A percentile compares a stretch with the other conserved stretches of the same genome.
These are phyloP conservation scores for Exophiala dermatitidis DNA, from an alignment of 2,329 filamentous ascomycete genomes.

Conservation along the genomic window DNA sequence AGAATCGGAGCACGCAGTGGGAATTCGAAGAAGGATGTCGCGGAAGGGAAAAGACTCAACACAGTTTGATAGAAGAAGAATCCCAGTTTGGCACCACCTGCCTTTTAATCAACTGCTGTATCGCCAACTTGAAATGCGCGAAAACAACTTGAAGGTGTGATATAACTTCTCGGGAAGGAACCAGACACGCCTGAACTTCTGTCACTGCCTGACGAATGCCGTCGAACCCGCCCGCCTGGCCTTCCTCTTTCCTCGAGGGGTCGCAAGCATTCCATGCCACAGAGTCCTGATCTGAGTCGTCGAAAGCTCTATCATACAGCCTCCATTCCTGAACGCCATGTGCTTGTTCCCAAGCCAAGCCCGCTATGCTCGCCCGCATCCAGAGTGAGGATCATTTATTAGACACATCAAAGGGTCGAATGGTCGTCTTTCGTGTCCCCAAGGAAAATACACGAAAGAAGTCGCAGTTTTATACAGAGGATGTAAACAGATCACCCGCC, in stretches of 20 bases:
- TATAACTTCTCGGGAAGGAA: too few relatives aligned
- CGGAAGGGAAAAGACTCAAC: too few relatives aligned
- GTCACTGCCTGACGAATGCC: too few relatives aligned
- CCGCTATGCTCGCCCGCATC: conserved; percentile 22
- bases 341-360: conserved; percentile 7
- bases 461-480: conserved; percentile 17
- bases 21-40: too few relatives aligned
- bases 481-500: not conserved
- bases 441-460: conserved; percentile 2
- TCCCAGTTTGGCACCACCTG: too few relatives aligned
- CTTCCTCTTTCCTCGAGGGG: not conserved
- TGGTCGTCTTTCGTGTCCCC: conserved; percentile 1
- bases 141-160: too few relatives aligned
- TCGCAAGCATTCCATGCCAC: not conserved
- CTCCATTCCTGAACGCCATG: conserved; percentile 11
- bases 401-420: conserved; percentile 11
- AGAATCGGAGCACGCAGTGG: too few relatives aligned
- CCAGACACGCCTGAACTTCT: too few relatives aligned
- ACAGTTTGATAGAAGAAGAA: too few relatives aligned
- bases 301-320: conserved; percentile 14
- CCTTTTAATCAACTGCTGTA: too few relatives aligned
- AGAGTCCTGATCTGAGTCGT: not conserved
- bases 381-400: conserved; percentile 20
- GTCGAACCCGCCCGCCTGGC: not conserved
- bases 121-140: too few relatives aligned